These are phyloP conservation scores for Salix viminalis DNA, from an alignment of 345 rosid species.

Conservation along the genomic window DNA sequence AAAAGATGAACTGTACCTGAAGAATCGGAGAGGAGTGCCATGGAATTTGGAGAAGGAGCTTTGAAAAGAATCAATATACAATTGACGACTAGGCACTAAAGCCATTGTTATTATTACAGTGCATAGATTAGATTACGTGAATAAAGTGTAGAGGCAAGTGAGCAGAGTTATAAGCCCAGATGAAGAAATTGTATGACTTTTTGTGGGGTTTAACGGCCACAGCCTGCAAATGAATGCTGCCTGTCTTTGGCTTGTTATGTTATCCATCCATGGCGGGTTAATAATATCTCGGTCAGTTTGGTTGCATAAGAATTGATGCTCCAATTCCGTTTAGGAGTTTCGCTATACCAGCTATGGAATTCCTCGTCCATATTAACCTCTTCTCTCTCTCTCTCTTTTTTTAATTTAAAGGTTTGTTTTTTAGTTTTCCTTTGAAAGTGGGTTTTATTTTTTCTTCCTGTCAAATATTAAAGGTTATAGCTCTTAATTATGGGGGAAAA, in stretches of 20 bases:
- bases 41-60: constrained; percentile 41
- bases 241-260: not conserved
- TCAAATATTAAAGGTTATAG: not conserved
- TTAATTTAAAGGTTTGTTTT: too few relatives aligned
- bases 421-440: not conserved
- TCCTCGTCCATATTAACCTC: too few relatives aligned
- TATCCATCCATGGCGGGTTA: constrained; percentile 3
- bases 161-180: not conserved
- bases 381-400: too few relatives aligned
- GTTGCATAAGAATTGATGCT: not conserved
- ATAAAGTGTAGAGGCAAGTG: not conserved
- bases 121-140: not conserved
- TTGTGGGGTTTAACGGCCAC: not conserved
- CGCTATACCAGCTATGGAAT: not conserved
- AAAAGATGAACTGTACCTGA: constrained; percentile 42
- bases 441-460: too few relatives aligned
- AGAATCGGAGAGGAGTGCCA: constrained; percentile 36
- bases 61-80: constrained; percentile 43
- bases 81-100: constrained; percentile 49
- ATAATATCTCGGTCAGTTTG: constrained; percentile 5
- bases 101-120: constrained; percentile 32
- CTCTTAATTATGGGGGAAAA: too few relatives aligned
- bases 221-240: not conserved
- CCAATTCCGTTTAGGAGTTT: not conserved
- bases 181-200: not conserved